A percentile compares a stretch with the other conserved stretches of the same genome.
phyloP scores from a whole-genome alignment of 768 basidiomycete genomes.

The Candolleomyces aberdarensis region DNA sequence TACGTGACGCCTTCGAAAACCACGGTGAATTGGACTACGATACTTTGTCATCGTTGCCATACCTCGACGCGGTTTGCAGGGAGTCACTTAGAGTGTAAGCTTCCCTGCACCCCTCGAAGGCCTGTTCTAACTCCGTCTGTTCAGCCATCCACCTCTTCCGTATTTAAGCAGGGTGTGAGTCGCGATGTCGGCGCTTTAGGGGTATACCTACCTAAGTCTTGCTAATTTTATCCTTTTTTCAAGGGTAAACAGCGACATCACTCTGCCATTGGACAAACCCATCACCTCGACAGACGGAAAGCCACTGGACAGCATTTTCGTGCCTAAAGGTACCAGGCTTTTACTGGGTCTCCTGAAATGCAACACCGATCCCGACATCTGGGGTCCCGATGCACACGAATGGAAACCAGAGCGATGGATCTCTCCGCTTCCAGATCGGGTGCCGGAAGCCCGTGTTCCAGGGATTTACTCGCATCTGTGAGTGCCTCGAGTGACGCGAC shows the following conservation, averaged over 20 bases:
- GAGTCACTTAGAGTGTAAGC: slow-evolving; percentile 38
- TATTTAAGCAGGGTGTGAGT: slow-evolving; percentile 11
- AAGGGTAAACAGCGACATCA: slow-evolving; percentile 33
- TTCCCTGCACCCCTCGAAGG: neutral
- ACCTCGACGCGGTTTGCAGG: slow-evolving; percentile 37
- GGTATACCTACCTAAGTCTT: neutral
- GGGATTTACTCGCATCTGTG: slow-evolving; percentile 18
- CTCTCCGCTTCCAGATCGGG: slow-evolving; percentile 26
- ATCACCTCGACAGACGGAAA: slow-evolving; percentile 34
- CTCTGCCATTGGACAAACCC: slow-evolving; percentile 40
- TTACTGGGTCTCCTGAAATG: slow-evolving; percentile 33
- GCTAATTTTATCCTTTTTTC: neutral
- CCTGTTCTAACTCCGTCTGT: neutral
- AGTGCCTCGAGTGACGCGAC: neutral
- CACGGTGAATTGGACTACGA: slow-evolving; percentile 31
- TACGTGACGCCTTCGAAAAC: slow-evolving; percentile 23
- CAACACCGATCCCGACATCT: slow-evolving; percentile 37
- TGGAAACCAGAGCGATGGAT: slow-evolving; percentile 46
- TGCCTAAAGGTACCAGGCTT: slow-evolving; percentile 38
- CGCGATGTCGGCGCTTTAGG: no score
- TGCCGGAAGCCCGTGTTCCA: slow-evolving; percentile 16
- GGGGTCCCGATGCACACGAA: slow-evolving; percentile 39
- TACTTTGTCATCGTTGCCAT: slow-evolving; percentile 30
- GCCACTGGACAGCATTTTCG: slow-evolving; percentile 30
- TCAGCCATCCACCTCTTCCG: slow-evolving; percentile 18